Percentiles rank a stretch among this genome's conserved stretches.
These are phyloP conservation scores for Fraxinus nigra DNA, from an alignment of 305 asterid species.

Conservation along the genomic window DNA sequence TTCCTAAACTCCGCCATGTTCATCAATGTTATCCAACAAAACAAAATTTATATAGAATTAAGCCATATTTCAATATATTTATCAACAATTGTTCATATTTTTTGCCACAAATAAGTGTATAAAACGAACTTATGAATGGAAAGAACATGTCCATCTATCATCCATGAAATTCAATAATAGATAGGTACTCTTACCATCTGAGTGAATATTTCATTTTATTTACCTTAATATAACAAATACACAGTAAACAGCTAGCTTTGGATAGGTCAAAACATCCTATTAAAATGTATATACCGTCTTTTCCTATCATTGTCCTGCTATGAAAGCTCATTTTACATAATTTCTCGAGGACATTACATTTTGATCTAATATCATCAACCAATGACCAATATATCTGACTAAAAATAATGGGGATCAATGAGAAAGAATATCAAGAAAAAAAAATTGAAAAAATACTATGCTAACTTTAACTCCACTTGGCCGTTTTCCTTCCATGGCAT, in stretches of 20 bases:
- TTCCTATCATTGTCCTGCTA: not conserved
- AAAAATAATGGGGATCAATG: constrained; percentile 6
- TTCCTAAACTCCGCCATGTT: too few species aligned
- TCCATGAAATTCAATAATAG: not conserved
- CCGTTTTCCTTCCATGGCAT: constrained; percentile 93
- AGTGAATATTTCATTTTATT: not conserved
- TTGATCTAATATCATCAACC: constrained; percentile 6
- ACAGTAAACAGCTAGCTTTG: not conserved
- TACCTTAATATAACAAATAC: not conserved
- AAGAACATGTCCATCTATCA: not conserved
- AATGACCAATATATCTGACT: constrained; percentile 24
- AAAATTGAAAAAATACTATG: constrained; percentile 17
- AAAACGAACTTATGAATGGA: too few species aligned
- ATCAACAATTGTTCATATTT: too few species aligned
- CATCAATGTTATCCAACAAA: too few species aligned
- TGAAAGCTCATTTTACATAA: not conserved
- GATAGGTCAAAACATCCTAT: not conserved
- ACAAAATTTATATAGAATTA: too few species aligned
- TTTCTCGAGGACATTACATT: not conserved
- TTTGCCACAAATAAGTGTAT: too few species aligned
- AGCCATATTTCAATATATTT: too few species aligned
- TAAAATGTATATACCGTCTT: not conserved
- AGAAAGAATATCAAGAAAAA: constrained; percentile 10
- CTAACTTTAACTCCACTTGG: constrained; percentile 79
- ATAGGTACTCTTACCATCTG: not conserved